Evolutionary conservation across 495 filamentous ascomycete genomes (phyloP), one percentile per base, ranked within the genome.

Genomic region (Penicillium daleae): DNA sequence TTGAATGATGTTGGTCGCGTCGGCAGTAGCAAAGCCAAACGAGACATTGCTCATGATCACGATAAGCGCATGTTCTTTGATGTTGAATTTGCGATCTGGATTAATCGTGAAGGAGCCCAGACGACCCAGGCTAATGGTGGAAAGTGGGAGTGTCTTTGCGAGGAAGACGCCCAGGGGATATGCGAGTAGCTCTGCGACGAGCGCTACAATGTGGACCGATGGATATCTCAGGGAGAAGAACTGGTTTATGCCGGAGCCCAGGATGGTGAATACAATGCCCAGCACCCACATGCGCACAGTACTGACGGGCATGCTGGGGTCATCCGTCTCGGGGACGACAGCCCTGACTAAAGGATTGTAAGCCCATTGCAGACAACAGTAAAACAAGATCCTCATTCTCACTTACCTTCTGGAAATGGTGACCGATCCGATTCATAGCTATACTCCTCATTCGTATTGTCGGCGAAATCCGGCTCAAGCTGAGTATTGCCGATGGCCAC

Each of bases 11-110:
- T 76, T 82, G 7, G 79, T 82, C 8, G 79, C 61, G 26, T 80
- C 78, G 6, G 79, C 78, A 17, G 70, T 76, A 26, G 71, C 70
- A 51, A 76, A 95, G 0, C 91, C 91, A 64, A 95, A 95, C 21
- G 91, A 92, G 32, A 93, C 90, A 74, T 95, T 93, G 76, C 90
- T 93, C 82, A 88, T 91, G 64, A 94, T 91, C 66, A 93, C 92
- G 61, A 95, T 90, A 70, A 92, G 89, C 54, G 85, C 88, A 73
- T 95, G 91, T 72, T 95, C 91, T 69, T 95, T 94, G 70, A 91
- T 86, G 67, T 95, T 93, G 76, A 90, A 89, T 22, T 81, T 32
- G 17, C 69, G 82, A 4, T 87, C 86, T 1, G 87, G 87, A 63
- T 89, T 89, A 24, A 80, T 76, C 60, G 74, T 80, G 32, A 73